Conservation (phyloP, 2,329 filamentous ascomycete species). For the Septoria linicola region DNA sequence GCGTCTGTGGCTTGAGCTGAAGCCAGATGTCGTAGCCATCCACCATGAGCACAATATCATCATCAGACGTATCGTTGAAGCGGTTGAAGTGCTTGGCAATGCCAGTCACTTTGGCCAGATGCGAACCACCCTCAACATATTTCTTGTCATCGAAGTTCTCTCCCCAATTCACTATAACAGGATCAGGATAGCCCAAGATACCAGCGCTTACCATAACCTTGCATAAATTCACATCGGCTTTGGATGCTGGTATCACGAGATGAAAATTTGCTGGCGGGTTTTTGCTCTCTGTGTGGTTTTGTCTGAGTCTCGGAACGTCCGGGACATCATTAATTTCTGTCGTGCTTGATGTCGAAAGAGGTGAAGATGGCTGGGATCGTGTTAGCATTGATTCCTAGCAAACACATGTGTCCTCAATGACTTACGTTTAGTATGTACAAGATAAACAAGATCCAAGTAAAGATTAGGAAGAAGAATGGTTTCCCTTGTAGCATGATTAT, state of each 20-base stretch:
- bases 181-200: conserved; percentile 30
- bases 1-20: conserved; percentile 62
- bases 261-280: conserved; percentile 27
- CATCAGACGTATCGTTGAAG: conserved; percentile 25
- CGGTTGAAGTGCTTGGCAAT: conserved; percentile 28
- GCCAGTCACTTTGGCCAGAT: conserved; percentile 33
- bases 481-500: conserved; percentile 16
- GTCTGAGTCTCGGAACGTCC: conserved; percentile 2
- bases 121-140: conserved; percentile 36
- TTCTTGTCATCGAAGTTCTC: conserved; percentile 19
- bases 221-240: conserved; percentile 30
- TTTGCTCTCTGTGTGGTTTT: conserved; percentile 10
- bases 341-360: not conserved
- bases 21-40: conserved; percentile 65
- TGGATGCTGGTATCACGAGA: conserved; percentile 29
- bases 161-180: conserved; percentile 30
- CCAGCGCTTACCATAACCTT: conserved; percentile 30
- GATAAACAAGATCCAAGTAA: conserved; percentile 15
- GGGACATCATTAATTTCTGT: conserved; percentile 1
- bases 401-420: not conserved
- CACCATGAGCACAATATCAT: conserved; percentile 62
- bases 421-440: conserved; percentile 17
- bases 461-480: conserved; percentile 12
- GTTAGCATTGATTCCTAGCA: not conserved
- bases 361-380: not conserved